Evolutionary conservation across 306 rosid species (phyloP).

Genomic region (Glycyrrhiza uralensis): DNA sequence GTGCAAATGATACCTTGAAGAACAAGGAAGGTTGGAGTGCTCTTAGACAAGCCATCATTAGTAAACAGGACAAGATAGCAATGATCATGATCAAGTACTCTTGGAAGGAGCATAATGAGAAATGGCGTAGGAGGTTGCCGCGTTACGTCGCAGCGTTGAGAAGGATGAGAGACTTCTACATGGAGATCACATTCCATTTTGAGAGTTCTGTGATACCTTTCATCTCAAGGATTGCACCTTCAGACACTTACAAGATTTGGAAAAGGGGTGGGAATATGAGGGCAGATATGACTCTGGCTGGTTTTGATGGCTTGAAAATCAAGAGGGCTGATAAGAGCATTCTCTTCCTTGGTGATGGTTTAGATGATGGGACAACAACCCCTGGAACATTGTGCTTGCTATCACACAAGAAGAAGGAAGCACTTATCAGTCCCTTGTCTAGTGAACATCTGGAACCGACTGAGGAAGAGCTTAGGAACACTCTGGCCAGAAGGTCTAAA

Average conservation of each 20-base stretch:
- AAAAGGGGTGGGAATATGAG: conserved; percentile 89
- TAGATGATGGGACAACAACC: conserved; percentile 49
- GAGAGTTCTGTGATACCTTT: conserved; percentile 97
- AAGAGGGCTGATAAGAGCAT: conserved; percentile 84
- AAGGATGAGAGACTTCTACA: conserved; percentile 88
- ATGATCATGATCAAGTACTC: conserved; percentile 54
- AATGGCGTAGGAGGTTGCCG: conserved; percentile 81
- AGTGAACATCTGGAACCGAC: conserved; percentile 41
- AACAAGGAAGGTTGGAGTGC: conserved; percentile 93
- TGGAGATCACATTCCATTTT: conserved; percentile 93
- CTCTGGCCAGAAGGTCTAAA: conserved; percentile 47
- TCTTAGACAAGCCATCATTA: conserved; percentile 67
- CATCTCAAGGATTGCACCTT: conserved; percentile 94
- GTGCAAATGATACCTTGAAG: conserved; percentile 75
- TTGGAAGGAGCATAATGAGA: conserved; percentile 56
- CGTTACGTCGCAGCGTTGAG: conserved; percentile 63
- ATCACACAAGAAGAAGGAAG: conserved; percentile 71
- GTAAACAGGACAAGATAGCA: conserved; percentile 60
- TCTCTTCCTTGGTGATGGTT: conserved; percentile 85
- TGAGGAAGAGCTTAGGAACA: conserved; percentile 51
- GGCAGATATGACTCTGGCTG: conserved; percentile 94
- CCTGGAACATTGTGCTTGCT: conserved; percentile 64
- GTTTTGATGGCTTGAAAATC: conserved; percentile 89
- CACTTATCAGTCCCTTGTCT: conserved; percentile 50
- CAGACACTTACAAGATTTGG: conserved; percentile 95